Percentiles rank a stretch among this genome's conserved stretches.
Evolutionary conservation across 2,329 filamentous ascomycete species (phyloP).

Genomic region (Ophiostoma ulmi): DNA sequence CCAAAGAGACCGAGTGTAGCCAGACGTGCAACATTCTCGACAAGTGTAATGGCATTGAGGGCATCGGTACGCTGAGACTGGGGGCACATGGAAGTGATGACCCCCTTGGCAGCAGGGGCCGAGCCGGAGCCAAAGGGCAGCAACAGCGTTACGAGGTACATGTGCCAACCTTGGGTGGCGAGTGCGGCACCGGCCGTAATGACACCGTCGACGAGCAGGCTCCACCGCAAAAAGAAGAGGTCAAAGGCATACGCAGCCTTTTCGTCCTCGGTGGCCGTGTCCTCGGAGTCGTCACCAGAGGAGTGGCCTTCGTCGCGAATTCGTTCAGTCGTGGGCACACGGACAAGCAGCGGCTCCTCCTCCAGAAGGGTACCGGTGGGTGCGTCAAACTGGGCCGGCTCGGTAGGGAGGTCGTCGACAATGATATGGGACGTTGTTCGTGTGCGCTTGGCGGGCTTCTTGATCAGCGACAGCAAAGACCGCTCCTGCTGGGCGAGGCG

Average conservation of each 20-base stretch:
- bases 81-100: constrained; percentile 66
- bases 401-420: constrained; percentile 33
- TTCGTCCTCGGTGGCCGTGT: constrained; percentile 29
- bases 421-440: background rate
- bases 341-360: constrained; percentile 40
- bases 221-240: constrained; percentile 61
- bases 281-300: background rate
- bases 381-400: constrained; percentile 41
- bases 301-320: constrained; percentile 24
- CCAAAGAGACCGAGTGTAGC: constrained; percentile 63
- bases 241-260: constrained; percentile 56
- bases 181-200: constrained; percentile 60
- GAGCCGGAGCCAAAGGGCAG: constrained; percentile 66
- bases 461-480: background rate
- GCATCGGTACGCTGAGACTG: constrained; percentile 59
- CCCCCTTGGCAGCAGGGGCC: constrained; percentile 64
- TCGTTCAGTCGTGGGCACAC: constrained; percentile 13
- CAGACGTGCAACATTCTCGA: constrained; percentile 63
- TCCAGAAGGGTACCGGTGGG: constrained; percentile 40
- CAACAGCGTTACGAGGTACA: constrained; percentile 60
- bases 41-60: constrained; percentile 61
- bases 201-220: constrained; percentile 58
- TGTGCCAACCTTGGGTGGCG: constrained; percentile 60
- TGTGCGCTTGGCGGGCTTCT: background rate
- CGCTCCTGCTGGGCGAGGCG: constrained; percentile 14